Conservation (phyloP, 768 basidiomycete species). For the Suillus subluteus region DNA sequence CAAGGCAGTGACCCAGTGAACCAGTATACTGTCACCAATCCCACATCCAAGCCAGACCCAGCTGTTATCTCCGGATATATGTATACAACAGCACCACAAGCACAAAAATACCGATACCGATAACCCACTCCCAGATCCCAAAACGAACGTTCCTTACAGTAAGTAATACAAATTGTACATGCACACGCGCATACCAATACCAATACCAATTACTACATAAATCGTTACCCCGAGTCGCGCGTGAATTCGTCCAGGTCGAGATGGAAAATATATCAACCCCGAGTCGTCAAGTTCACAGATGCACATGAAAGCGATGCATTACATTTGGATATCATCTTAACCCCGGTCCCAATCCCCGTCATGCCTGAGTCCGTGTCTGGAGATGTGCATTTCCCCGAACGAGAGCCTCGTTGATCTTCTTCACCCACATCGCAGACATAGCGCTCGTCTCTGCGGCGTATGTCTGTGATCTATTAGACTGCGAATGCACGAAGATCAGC, state of each 20-base stretch:
- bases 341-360: too few species aligned
- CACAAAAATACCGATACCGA: background rate
- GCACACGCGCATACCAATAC: background rate
- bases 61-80: too few species aligned
- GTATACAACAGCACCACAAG: background rate
- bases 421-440: slow-evolving; percentile 41
- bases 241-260: background rate
- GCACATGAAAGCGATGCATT: background rate
- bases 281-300: background rate
- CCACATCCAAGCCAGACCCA: too few species aligned
- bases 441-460: slow-evolving; percentile 44
- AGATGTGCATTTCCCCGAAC: slow-evolving; percentile 4
- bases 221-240: background rate
- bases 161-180: slow-evolving; percentile 6
- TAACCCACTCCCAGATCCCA: background rate
- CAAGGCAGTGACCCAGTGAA: too few species aligned
- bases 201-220: background rate
- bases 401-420: slow-evolving; percentile 42
- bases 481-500: background rate
- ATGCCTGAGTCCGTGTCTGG: slow-evolving; percentile 6
- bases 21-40: too few species aligned
- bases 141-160: background rate
- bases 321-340: background rate
- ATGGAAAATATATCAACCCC: background rate
- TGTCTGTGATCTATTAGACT: slow-evolving; percentile 52